Evolutionary conservation across 2,329 filamentous ascomycete genomes (phyloP).

Genomic region (Colletotrichum lupini): DNA sequence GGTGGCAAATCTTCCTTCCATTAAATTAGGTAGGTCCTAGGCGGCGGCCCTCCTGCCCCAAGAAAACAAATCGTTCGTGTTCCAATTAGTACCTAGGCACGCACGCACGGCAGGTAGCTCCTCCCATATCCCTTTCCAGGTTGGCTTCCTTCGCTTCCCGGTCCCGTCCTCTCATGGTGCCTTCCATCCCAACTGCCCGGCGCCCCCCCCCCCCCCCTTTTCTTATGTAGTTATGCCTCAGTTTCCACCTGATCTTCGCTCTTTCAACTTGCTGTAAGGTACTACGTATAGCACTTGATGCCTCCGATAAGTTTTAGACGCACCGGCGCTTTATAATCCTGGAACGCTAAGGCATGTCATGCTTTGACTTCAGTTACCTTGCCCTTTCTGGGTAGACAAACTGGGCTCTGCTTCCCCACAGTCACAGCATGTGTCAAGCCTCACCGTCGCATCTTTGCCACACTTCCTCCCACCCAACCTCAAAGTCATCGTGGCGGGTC

Average conservation of each 20-base stretch:
- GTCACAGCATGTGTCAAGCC: neutral
- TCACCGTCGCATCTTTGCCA: neutral
- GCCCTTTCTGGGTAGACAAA: neutral
- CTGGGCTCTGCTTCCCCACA: neutral
- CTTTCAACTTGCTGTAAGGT: neutral
- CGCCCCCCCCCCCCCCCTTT: no score
- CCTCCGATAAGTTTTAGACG: neutral
- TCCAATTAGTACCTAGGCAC: no score
- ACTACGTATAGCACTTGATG: neutral
- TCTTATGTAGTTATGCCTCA: no score
- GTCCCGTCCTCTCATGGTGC: neutral
- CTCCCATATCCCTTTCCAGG: neutral
- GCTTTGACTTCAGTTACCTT: no score
- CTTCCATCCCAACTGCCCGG: neutral
- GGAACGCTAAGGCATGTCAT: neutral
- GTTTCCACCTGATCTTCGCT: neutral
- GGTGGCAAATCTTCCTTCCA: neutral
- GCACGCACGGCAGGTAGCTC: no score
- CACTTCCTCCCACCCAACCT: neutral
- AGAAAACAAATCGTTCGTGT: no score
- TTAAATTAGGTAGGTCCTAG: no score
- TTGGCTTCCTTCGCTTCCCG: neutral
- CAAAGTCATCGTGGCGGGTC: neutral
- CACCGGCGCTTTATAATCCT: neutral
- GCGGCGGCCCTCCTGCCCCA: no score